These are phyloP conservation scores for Microcyclospora tardicrescens DNA, from an alignment of 2,329 filamentous ascomycete genomes.

Conservation along the genomic window DNA sequence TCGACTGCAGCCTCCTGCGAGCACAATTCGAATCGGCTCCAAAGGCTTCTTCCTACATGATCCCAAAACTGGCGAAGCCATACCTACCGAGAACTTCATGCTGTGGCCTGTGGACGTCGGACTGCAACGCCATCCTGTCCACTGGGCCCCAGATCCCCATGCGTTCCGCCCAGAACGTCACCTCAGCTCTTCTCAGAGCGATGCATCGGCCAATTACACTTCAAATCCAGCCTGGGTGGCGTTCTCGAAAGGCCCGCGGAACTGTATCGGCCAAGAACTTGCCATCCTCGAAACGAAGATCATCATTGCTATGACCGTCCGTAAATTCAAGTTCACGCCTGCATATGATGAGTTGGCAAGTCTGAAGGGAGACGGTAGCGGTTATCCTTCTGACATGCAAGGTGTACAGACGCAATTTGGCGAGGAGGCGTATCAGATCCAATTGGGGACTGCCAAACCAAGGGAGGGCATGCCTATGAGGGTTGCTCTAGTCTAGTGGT, in stretches of 20 bases:
- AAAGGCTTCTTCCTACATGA: constrained; percentile 28
- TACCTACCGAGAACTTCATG: constrained; percentile 32
- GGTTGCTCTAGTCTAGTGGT: constrained; percentile 6
- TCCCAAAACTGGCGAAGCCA: constrained; percentile 29
- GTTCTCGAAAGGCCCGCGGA: constrained; percentile 43
- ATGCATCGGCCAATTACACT: constrained; percentile 22
- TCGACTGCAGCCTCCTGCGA: constrained; percentile 39
- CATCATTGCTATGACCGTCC: constrained; percentile 36
- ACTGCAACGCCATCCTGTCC: constrained; percentile 21
- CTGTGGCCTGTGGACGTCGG: constrained; percentile 33
- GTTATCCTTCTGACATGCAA: constrained; percentile 15
- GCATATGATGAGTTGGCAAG: constrained; percentile 25
- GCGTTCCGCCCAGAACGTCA: constrained; percentile 39
- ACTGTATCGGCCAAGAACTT: constrained; percentile 46
- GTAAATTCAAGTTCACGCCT: constrained; percentile 38
- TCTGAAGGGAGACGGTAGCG: constrained; percentile 23
- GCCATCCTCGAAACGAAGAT: constrained; percentile 41
- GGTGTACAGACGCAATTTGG: constrained; percentile 20
- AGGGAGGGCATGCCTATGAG: constrained; percentile 23
- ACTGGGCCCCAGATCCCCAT: constrained; percentile 4
- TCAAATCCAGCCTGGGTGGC: constrained; percentile 39
- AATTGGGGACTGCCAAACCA: constrained; percentile 22
- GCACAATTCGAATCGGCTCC: constrained; percentile 25
- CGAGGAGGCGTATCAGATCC: constrained; percentile 23
- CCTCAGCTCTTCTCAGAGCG: constrained; percentile 12